These are phyloP conservation scores for Gracilariopsis chorda DNA, from an alignment of 23 red algal genomes.

Conservation along the genomic window DNA sequence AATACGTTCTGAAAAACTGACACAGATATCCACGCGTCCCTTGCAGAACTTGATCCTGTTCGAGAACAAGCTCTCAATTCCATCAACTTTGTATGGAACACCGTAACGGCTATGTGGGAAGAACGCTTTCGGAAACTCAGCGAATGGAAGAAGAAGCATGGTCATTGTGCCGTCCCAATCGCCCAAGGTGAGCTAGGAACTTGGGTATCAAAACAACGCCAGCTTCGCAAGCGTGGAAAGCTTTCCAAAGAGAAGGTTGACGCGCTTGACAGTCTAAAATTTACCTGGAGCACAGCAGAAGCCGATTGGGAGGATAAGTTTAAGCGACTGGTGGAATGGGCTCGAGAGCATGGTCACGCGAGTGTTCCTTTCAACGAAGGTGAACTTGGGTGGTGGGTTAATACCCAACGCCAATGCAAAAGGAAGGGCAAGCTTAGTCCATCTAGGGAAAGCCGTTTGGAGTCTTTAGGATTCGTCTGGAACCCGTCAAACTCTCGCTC, in stretches of 20 bases:
- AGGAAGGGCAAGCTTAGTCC: constrained; percentile 47
- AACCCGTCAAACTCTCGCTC: constrained; percentile 60
- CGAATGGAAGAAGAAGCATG: constrained; percentile 47
- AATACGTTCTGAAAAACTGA: neutral
- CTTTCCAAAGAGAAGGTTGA: constrained; percentile 50
- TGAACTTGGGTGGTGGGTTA: constrained; percentile 78
- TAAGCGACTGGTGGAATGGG: constrained; percentile 42
- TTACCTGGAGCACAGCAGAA: constrained; percentile 67
- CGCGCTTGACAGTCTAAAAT: constrained; percentile 54
- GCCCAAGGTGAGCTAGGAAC: constrained; percentile 65
- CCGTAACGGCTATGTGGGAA: constrained; percentile 61
- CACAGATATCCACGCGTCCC: neutral
- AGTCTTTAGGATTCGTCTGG: constrained; percentile 74
- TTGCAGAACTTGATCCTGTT: constrained; percentile 9
- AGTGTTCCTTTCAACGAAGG: constrained; percentile 73
- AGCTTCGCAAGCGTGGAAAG: constrained; percentile 45
- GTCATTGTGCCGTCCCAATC: constrained; percentile 57
- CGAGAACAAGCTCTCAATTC: constrained; percentile 54
- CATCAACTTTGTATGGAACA: constrained; percentile 74
- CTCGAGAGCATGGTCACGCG: constrained; percentile 43
- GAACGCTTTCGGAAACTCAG: constrained; percentile 51
- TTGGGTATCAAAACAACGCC: constrained; percentile 72
- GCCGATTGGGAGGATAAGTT: constrained; percentile 74
- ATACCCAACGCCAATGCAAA: constrained; percentile 71
- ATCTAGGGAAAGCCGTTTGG: constrained; percentile 36